A percentile compares a stretch with the other conserved stretches of the same genome.
Conservation (phyloP, 495 filamentous ascomycete genomes). For the Annulohypoxylon maeteangense region DNA sequence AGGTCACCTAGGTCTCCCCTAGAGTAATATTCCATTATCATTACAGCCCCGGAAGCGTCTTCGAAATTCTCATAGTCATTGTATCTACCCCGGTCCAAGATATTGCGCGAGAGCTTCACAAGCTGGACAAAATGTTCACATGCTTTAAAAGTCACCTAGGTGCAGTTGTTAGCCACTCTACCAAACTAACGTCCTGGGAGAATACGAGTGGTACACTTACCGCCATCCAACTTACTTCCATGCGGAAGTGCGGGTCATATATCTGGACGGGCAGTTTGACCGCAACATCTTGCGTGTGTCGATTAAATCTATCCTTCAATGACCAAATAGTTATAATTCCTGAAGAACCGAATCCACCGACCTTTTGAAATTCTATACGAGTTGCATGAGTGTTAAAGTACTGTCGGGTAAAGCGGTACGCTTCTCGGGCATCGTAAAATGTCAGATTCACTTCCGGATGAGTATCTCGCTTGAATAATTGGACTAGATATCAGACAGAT, state of each 20-base stretch:
- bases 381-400: conserved; percentile 10
- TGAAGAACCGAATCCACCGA: conserved; percentile 28
- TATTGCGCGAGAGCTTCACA: background rate
- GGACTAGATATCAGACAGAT: conserved; percentile 14
- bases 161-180: background rate
- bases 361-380: conserved; percentile 9
- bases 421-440: conserved; percentile 7
- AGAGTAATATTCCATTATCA: conserved; percentile 35
- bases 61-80: conserved; percentile 11
- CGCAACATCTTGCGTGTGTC: conserved; percentile 14
- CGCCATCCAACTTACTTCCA: conserved; percentile 28
- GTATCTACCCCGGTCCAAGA: background rate
- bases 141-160: conserved; percentile 17
- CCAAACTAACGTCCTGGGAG: background rate
- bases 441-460: background rate
- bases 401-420: background rate
- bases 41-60: background rate
- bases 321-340: conserved; percentile 26
- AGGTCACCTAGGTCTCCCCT: conserved; percentile 27
- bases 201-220: background rate
- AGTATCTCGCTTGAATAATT: conserved; percentile 8
- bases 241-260: conserved; percentile 12
- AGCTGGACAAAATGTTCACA: conserved; percentile 32
- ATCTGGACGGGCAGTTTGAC: conserved; percentile 18
- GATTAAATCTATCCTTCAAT: background rate